Base-by-base conservation (phyloP, 2,329 filamentous ascomycete species). In the Pseudogymnoascus sp. region DNA sequence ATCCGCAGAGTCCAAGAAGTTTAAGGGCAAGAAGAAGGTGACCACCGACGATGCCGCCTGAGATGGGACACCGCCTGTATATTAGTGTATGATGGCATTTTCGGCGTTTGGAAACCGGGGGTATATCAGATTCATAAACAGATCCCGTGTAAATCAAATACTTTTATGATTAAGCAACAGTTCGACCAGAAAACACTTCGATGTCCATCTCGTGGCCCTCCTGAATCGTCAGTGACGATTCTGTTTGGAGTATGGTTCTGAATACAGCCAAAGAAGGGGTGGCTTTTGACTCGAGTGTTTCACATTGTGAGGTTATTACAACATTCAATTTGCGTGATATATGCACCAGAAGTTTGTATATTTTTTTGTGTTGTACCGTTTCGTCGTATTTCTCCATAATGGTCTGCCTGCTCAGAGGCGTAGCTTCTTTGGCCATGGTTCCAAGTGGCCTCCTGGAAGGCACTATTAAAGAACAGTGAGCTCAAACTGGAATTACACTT, bases 11-110 rank as follows among this genome's bases (percentile, higher is more conserved):
- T 77, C 75, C 59, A 77, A 77, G 69, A 77, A 76, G 64, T 73
- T 78, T 74, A 70, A 73, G 69, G 73, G 72, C 59, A 79, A 79
- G 72, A 76, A 75, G 69, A 77, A 73, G 72, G 28, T 9, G 6
- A 2, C 9, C 47, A 12, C 47, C 28, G 47, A 54, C 5, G 47
- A 54, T 6, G 47, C 37, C 7, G 16, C 47, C 9, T 54, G 47
- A 54, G 47, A 35, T 54, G 47, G 28, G 47, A 16, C 47, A 11
- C 25, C 5, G 47, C 30, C 35, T 69, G 67, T 69, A 68, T 63
- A 62, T 61, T 64, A 66, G 58, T 63, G 65, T 63, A 66, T 67
- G 62, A 54, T 60, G 67, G 64, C 60, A 69, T 65, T 64, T 64
- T 43, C 61, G 70, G 70, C 68, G 67, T 72, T 70, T 67, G 62